A percentile compares a stretch with the other conserved stretches of the same genome.
Conservation (phyloP, 805 yeast species). For the Cyberlindnera mississippiensis region DNA sequence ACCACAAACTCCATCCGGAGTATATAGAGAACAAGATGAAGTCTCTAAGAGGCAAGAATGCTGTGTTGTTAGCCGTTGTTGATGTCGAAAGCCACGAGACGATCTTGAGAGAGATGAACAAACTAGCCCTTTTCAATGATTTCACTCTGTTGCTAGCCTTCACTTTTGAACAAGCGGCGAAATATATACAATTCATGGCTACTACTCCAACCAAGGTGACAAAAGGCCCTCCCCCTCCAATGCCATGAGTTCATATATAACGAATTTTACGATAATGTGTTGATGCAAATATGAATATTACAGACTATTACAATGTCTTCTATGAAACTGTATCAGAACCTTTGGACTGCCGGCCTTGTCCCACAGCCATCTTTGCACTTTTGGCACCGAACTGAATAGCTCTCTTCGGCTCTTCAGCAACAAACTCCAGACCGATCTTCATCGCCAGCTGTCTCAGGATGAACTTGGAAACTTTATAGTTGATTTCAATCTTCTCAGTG, state of each 20-base stretch:
- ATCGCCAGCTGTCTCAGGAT: constrained; percentile 62
- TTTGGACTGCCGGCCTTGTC: constrained; percentile 54
- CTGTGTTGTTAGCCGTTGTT: constrained; percentile 58
- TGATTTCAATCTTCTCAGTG: constrained; percentile 45
- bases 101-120: constrained; percentile 37
- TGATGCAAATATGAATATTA: too few relatives aligned
- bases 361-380: constrained; percentile 59
- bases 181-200: constrained; percentile 34
- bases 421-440: constrained; percentile 46
- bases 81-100: constrained; percentile 59
- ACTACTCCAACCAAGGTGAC: constrained; percentile 9
- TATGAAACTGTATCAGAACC: constrained; percentile 58
- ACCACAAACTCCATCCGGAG: constrained; percentile 74
- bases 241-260: not conserved
- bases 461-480: constrained; percentile 46
- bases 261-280: too few relatives aligned
- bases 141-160: constrained; percentile 40
- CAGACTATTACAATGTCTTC: too few relatives aligned
- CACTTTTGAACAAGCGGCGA: constrained; percentile 52
- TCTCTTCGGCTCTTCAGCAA: constrained; percentile 74
- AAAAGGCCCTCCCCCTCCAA: constrained; percentile 2
- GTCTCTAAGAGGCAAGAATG: constrained; percentile 36
- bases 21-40: constrained; percentile 59
- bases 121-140: constrained; percentile 37
- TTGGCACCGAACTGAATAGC: constrained; percentile 97